These are phyloP conservation scores for Nitzschia sp. DNA, from an alignment of 108 stramenopile species.

Conservation along the genomic window DNA sequence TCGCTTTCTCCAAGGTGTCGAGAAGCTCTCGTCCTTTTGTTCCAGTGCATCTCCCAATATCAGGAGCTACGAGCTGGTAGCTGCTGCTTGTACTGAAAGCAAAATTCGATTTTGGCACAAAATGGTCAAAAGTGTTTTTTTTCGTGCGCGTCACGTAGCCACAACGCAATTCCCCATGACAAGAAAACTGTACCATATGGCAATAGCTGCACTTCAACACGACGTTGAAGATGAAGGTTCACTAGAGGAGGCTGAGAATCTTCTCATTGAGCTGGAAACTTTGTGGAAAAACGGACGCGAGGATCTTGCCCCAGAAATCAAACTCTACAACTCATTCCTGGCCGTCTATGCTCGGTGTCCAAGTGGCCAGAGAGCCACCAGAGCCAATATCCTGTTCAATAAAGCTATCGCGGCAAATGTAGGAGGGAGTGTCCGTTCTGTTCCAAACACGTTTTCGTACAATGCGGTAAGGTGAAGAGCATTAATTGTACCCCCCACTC, in stretches of 20 bases:
- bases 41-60: too few species aligned
- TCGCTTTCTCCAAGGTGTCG: too few species aligned
- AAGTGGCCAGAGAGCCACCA: neutral
- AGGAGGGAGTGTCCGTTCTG: slow-evolving; percentile 40
- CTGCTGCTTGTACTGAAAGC: too few species aligned
- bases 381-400: slow-evolving; percentile 3
- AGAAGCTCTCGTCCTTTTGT: too few species aligned
- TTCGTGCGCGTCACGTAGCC: neutral
- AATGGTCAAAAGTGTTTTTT: slow-evolving; percentile 3
- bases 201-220: too few species aligned
- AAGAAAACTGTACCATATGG: too few species aligned
- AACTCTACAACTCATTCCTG: slow-evolving; percentile 46
- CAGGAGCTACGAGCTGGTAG: too few species aligned
- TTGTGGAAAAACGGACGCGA: slow-evolving; percentile 16
- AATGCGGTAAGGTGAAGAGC: slow-evolving; percentile 26
- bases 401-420: slow-evolving; percentile 3
- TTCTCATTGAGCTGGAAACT: slow-evolving; percentile 27
- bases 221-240: neutral
- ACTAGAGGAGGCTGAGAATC: slow-evolving; percentile 11
- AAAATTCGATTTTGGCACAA: too few species aligned
- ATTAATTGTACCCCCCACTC: neutral
- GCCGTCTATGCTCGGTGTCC: slow-evolving; percentile 34
- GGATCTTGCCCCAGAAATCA: slow-evolving; percentile 13
- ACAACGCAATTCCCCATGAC: too few species aligned
- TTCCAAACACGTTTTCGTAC: slow-evolving; percentile 58